Evolutionary conservation across 225 moss, liverwort and hornwort species (phyloP), one percentile per base, ranked within the genome.

Genomic region (Lunularia cruciata): DNA sequence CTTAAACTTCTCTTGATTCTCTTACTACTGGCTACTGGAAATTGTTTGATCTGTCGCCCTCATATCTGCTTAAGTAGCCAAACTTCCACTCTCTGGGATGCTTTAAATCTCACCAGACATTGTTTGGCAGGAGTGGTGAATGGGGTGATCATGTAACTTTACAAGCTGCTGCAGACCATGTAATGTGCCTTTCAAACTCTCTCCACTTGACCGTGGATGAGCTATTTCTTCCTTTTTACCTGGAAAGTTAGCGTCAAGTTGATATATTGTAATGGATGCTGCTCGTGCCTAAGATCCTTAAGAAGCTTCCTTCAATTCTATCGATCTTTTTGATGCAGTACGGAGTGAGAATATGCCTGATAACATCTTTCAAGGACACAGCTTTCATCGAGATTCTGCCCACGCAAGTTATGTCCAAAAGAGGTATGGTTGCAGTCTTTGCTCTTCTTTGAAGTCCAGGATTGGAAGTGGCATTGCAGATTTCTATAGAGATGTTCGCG

Each of bases 131-230:
- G 83, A 84, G 77, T 47, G 92, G 92, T 70, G 96, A 96, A 77
- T 92, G 96, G 96, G 96, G 96, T 12, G 96, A 96, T 63, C 96
- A 92, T 74, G 90, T 96, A 54, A 92, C 96, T 30, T 74, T 96
- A 70, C 96, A 96, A 87, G 89, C 96, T 63, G 96, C 96, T 76
- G 90, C 92, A 34, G 96, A 96, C 78, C 68, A 63, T 72, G 95
- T 95, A 88, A 72, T 33, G 54, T n/a, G n/a, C n/a, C n/a, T n/a
- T 32, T 19, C 7, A 47, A 47, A 47, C 47, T 15, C 47, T 47
- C 3, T 47, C n/a, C n/a, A 14, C 47, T 47, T 47, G 15, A 47
- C 13, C n/a, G 13, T 3, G n/a, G n/a, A 53, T 18, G 22, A 8
- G 3, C 8, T 7, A 47, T 19, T 47, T 3, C n/a, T 14, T 47